These are phyloP conservation scores for Myriosclerotinia duriaeana DNA, from an alignment of 2,329 filamentous ascomycete species.

Conservation along the genomic window DNA sequence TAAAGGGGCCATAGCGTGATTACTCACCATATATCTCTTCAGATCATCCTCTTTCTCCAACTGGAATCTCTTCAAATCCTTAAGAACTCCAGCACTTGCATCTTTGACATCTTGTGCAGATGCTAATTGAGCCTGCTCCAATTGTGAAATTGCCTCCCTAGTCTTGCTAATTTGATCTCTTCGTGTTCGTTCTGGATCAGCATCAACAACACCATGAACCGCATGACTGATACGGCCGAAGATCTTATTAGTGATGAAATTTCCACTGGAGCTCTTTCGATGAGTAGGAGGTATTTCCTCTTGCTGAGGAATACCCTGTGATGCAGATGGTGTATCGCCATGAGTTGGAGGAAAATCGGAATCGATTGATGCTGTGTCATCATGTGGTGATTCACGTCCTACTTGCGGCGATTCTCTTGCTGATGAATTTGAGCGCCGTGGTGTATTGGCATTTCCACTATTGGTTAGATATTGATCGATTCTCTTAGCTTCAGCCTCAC, in stretches of 20 bases:
- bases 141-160: conserved; percentile 76
- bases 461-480: conserved; percentile 89
- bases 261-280: conserved; percentile 80
- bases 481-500: conserved; percentile 86
- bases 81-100: conserved; percentile 82
- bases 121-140: conserved; percentile 87
- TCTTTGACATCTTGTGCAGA: conserved; percentile 91
- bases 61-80: conserved; percentile 91
- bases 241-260: conserved; percentile 88
- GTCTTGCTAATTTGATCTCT: conserved; percentile 96
- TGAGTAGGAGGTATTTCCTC: conserved; percentile 53
- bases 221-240: conserved; percentile 95
- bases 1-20: conserved; percentile 14
- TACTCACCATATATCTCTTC: conserved; percentile 87
- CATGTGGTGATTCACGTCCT: conserved; percentile 55
- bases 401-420: conserved; percentile 53
- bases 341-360: conserved; percentile 94
- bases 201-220: conserved; percentile 92
- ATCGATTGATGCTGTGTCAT: conserved; percentile 88
- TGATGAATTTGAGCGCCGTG: conserved; percentile 64
- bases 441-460: conserved; percentile 61
- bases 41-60: conserved; percentile 93
- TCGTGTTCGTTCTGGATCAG: conserved; percentile 89
- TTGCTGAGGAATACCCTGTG: conserved; percentile 66
- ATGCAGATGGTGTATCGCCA: conserved; percentile 72